Percentiles rank a stretch among this genome's conserved stretches.
phyloP scores from a whole-genome alignment of 305 asterid species.

The Fraxinus xanthoxyloides region DNA sequence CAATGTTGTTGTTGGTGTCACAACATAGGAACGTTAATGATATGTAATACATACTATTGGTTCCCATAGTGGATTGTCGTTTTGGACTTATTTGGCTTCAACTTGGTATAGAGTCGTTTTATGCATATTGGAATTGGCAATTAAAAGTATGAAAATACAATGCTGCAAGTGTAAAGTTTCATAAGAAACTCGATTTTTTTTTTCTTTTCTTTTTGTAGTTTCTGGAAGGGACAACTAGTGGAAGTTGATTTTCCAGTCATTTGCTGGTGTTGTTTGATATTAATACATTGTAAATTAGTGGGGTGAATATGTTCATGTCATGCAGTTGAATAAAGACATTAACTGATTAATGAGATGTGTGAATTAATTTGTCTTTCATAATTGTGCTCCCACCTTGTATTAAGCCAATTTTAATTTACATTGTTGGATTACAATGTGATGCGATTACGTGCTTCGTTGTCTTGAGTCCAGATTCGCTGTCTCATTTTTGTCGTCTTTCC shows the following conservation, averaged over 20 bases:
- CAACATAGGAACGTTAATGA: slow-evolving; percentile 45
- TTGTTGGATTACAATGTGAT: not conserved
- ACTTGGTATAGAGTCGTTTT: slow-evolving; percentile 31
- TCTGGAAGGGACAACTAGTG: slow-evolving; percentile 18
- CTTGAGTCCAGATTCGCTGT: not conserved
- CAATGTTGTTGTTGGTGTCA: slow-evolving; percentile 84
- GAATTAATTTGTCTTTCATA: not conserved
- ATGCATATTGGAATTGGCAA: slow-evolving; percentile 31
- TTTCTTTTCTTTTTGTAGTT: slow-evolving; percentile 1
- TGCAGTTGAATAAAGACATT: slow-evolving; percentile 16
- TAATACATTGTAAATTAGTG: slow-evolving; percentile 13
- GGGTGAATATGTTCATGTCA: not conserved
- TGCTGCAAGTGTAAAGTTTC: slow-evolving; percentile 30
- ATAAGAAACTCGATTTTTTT: slow-evolving; percentile 11
- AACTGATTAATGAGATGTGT: not conserved
- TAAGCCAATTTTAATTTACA: not conserved
- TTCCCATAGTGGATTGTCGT: slow-evolving; percentile 19
- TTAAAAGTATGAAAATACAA: slow-evolving; percentile 21
- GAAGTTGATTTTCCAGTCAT: slow-evolving; percentile 16
- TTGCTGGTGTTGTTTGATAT: slow-evolving; percentile 19
- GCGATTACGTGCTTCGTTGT: not conserved
- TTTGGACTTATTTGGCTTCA: slow-evolving; percentile 11
- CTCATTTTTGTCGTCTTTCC: not conserved
- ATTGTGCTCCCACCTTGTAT: not conserved
- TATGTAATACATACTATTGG: slow-evolving; percentile 2